Conservation (phyloP, 2,329 filamentous ascomycete species). For the Monilinia fructigena region DNA sequence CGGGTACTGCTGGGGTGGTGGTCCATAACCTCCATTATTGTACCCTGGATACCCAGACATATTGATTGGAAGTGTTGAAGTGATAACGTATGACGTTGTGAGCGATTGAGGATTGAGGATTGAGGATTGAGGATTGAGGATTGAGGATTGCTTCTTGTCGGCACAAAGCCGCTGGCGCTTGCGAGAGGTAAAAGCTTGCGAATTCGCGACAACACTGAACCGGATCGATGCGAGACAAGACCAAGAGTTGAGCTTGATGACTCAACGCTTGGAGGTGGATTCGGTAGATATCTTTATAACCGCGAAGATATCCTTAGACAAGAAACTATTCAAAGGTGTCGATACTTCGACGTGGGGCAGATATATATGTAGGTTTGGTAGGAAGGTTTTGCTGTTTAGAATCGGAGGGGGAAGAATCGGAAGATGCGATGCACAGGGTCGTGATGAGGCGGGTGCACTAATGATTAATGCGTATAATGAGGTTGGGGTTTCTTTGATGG, state of each 20-base stretch:
- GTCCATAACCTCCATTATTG: constrained; percentile 50
- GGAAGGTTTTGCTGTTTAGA: background rate
- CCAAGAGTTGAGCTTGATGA: background rate
- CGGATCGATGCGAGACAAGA: constrained; percentile 4
- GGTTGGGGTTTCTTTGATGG: background rate
- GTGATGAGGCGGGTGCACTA: constrained; percentile 8
- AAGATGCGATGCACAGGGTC: constrained; percentile 12
- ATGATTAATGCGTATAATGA: background rate
- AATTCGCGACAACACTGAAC: constrained; percentile 3
- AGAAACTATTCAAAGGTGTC: background rate
- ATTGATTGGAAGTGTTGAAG: constrained; percentile 4
- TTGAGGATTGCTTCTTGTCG: background rate
- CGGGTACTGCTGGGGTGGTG: constrained; percentile 43
- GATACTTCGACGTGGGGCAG: constrained; percentile 9
- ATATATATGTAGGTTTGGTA: background rate
- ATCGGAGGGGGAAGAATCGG: constrained; percentile 9
- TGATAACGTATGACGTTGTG: background rate
- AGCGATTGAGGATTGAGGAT: background rate
- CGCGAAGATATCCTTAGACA: constrained; percentile 5
- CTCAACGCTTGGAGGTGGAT: constrained; percentile 16
- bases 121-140: background rate
- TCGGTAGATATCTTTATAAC: constrained; percentile 20
- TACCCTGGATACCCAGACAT: constrained; percentile 65
- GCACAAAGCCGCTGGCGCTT: constrained; percentile 8
- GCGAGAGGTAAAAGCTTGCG: constrained; percentile 7